Evolutionary conservation across 2,329 filamentous ascomycete genomes (phyloP), one percentile per base, ranked within the genome.

Genomic region (Cercospora sp.): DNA sequence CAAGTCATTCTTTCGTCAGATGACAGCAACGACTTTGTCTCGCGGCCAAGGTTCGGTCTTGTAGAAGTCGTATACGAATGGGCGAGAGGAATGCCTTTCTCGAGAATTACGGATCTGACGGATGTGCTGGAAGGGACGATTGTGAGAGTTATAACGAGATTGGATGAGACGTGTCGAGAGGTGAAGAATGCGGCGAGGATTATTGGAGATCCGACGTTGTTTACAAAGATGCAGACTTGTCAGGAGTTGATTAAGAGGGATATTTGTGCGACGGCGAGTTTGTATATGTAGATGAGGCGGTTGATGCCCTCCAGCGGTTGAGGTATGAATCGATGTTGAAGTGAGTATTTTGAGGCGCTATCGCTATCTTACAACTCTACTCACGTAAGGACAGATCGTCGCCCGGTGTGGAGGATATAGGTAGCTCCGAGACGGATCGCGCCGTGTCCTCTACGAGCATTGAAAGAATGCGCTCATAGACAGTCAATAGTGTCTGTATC

Each of bases 31-130:
- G 94, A 98, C 80, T 97, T 97, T 77, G 91, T 92, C 40, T 93
- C 89, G 68, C 87, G 90, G 65, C 93, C 94, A 1, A 87, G 94
- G 9, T 99, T 99, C 78, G 95, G 94, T 1, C 86, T 99, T 66
- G 93, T 97, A 78, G 95, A 99, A 80, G 95, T 99, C 0, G 96
- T 99, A 37, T 97, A 98, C 79, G 95, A 99, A 80, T 99, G 95
- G 95, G 95, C 95, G 9, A 86, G 93, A 61, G 95, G 95, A 28
- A 98, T 98, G 93, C 94, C 92, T 63, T 99, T 99, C 85, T 97
- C 96, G 81, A 94, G 95, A 72, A 99, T 99, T 73, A 98, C 94
- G 0, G 91, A 94, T 73, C 82, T 99, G 77, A 99, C 95, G 7
- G 94, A 98, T 79, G 94, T 99, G 66, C 88, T 98, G 75, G 95